A percentile compares a stretch with the other conserved stretches of the same genome.
phyloP scores from a whole-genome alignment of 169 alveolate genomes.

The Perkinsus olseni region DNA sequence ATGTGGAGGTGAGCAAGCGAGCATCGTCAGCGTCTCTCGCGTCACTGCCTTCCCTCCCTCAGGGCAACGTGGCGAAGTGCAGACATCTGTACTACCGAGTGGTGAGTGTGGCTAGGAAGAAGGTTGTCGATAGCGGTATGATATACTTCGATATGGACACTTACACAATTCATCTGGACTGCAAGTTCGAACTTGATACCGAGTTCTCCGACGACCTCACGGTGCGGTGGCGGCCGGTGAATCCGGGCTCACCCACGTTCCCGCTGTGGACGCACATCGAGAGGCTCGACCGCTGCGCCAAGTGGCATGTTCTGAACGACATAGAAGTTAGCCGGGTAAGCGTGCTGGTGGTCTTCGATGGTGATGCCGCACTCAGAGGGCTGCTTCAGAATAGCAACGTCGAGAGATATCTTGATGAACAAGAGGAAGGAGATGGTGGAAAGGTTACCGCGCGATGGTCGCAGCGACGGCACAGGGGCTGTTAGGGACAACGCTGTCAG shows the following conservation, averaged over 20 bases:
- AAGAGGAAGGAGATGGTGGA: background rate
- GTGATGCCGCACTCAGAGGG: background rate
- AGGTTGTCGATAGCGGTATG: background rate
- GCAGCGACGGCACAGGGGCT: background rate
- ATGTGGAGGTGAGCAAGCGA: background rate
- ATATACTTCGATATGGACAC: background rate
- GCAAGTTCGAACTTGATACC: background rate
- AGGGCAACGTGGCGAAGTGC: background rate
- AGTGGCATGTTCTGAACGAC: background rate
- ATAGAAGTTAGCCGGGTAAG: background rate
- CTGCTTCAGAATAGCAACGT: background rate
- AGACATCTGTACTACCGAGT: background rate
- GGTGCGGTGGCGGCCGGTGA: background rate
- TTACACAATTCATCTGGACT: background rate
- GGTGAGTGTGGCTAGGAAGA: background rate
- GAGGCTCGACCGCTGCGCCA: background rate
- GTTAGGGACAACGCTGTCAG: background rate
- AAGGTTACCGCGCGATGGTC: background rate
- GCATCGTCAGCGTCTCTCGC: background rate
- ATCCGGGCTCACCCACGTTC: background rate
- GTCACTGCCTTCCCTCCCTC: background rate
- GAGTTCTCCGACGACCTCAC: background rate
- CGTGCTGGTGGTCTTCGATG: background rate
- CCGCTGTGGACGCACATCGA: background rate
- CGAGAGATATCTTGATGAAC: background rate